Evolutionary conservation across 148 eudicot genomes (phyloP).

Genomic region (Mesembryanthemum crystallinum): DNA sequence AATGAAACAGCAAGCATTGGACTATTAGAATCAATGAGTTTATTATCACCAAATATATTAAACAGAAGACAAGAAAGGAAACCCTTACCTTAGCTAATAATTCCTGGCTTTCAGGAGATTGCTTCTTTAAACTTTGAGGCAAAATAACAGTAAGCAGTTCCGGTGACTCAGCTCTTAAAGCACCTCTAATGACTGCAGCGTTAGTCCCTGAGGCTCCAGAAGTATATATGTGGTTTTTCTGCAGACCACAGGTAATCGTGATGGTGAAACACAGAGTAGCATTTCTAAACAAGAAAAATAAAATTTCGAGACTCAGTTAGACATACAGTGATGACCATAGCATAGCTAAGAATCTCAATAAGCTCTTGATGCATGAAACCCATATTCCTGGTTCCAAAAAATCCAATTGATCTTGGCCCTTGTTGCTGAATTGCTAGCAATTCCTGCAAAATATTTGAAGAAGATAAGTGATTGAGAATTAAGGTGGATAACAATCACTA

Average conservation of each 20-base stretch:
- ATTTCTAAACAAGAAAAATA: background rate
- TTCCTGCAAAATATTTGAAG: constrained; percentile 46
- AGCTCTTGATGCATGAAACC: constrained; percentile 99
- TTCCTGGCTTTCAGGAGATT: constrained; percentile 97
- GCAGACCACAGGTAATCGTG: constrained; percentile 14
- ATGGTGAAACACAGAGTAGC: background rate
- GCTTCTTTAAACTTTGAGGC: constrained; percentile 91
- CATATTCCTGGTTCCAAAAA: constrained; percentile 98
- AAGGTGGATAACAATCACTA: background rate
- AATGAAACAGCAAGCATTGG: background rate
- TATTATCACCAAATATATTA: background rate
- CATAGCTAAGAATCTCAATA: constrained; percentile 98
- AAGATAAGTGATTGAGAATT: background rate
- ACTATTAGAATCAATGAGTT: background rate
- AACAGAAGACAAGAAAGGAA: background rate
- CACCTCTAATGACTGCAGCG: constrained; percentile 99
- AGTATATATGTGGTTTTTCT: constrained; percentile 97
- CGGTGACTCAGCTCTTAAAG: constrained; percentile 92
- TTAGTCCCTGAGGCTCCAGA: constrained; percentile 98
- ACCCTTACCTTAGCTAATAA: constrained; percentile 78
- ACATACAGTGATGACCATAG: constrained; percentile 92
- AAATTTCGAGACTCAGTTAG: background rate
- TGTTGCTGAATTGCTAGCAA: constrained; percentile 95
- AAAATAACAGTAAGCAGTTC: constrained; percentile 91
- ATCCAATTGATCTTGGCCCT: constrained; percentile 95